Evolutionary conservation across 75 land plant species (phyloP).

Genomic region (Adiantum capillusveneris): DNA sequence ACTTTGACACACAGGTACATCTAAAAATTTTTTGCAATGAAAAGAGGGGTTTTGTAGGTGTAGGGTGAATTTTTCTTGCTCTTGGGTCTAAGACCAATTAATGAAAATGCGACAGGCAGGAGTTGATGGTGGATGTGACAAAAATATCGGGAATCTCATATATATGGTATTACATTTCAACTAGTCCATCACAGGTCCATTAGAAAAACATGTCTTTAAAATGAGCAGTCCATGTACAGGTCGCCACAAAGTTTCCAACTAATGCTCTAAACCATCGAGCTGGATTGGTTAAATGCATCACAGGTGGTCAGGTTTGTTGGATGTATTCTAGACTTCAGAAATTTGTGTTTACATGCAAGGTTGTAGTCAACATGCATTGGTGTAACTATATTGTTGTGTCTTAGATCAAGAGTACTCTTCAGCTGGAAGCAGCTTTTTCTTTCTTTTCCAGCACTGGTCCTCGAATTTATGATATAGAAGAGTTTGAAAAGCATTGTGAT

Average conservation of each 20-base stretch:
- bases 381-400: too few relatives aligned
- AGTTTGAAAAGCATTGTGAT: conserved; percentile 87
- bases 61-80: not conserved
- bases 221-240: conserved; percentile 36
- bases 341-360: too few relatives aligned
- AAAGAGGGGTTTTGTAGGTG: too few relatives aligned
- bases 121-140: conserved; percentile 64
- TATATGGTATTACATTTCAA: conserved; percentile 82
- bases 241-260: conserved; percentile 87
- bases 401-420: conserved; percentile 80
- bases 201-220: too few relatives aligned
- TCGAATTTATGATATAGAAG: conserved; percentile 39
- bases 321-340: too few relatives aligned
- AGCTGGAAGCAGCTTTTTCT: conserved; percentile 83
- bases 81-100: too few relatives aligned
- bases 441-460: conserved; percentile 48
- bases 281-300: conserved; percentile 49
- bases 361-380: too few relatives aligned
- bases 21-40: too few relatives aligned
- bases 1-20: too few relatives aligned
- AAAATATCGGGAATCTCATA: conserved; percentile 73
- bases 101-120: too few relatives aligned
- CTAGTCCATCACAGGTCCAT: not conserved
- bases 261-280: conserved; percentile 91
- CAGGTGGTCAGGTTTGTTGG: conserved; percentile 67